Percentiles rank a stretch among this genome's conserved stretches.
Conservation (phyloP, 495 filamentous ascomycete genomes). For the Astrothelium macrocarpum region DNA sequence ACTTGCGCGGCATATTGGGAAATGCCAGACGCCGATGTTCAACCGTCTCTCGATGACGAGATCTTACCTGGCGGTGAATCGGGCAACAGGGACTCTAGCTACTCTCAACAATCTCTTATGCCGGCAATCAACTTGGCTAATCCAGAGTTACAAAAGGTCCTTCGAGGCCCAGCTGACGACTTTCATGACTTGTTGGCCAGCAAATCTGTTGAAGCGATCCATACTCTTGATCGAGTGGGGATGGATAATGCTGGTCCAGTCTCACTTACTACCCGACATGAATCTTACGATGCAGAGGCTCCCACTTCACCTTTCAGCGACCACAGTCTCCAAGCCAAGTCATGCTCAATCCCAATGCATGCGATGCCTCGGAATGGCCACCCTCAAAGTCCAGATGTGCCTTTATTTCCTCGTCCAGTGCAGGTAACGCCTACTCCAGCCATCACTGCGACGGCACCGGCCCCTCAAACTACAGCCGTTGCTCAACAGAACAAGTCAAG, state of each 20-base stretch:
- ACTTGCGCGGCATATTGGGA: constrained; percentile 88
- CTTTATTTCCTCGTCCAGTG: constrained; percentile 23
- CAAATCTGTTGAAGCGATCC: constrained; percentile 1
- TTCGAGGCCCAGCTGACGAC: neutral
- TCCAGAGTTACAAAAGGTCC: constrained; percentile 1
- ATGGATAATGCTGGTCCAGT: neutral
- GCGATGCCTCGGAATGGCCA: constrained; percentile 18
- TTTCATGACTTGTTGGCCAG: neutral
- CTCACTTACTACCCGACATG: neutral
- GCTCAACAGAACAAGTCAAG: constrained; percentile 22
- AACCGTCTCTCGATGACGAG: constrained; percentile 50
- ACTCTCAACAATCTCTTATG: neutral
- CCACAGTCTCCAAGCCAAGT: constrained; percentile 56
- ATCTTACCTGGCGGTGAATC: constrained; percentile 55
- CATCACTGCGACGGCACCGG: constrained; percentile 6
- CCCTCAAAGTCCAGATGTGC: constrained; percentile 15
- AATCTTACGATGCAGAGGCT: constrained; percentile 8
- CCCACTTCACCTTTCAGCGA: constrained; percentile 39
- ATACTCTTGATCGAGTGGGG: neutral
- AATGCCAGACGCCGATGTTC: constrained; percentile 31
- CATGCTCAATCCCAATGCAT: constrained; percentile 66
- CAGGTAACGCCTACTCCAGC: neutral
- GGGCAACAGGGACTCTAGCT: neutral
- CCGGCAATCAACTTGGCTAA: neutral
- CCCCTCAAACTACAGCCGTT: constrained; percentile 16